A percentile compares a stretch with the other conserved stretches of the same genome.
These are phyloP conservation scores for Microdochium trichocladiopsis DNA, from an alignment of 2,329 filamentous ascomycete genomes.

Conservation along the genomic window DNA sequence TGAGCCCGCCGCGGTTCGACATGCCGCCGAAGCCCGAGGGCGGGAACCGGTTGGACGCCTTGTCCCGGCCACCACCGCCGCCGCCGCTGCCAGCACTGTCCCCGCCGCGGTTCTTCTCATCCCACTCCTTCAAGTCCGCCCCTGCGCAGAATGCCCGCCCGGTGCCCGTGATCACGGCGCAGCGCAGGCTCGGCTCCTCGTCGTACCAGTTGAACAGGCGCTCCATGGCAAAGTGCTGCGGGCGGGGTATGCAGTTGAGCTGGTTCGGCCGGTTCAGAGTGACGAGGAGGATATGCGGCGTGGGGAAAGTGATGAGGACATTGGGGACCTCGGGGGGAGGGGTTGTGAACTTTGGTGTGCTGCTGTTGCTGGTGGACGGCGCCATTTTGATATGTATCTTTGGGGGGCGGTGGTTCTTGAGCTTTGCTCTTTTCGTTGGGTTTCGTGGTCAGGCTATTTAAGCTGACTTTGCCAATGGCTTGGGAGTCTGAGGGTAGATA, in stretches of 20 bases:
- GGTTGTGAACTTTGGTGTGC: conserved; percentile 17
- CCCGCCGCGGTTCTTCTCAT: conserved; percentile 28
- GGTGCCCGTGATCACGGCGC: conserved; percentile 55
- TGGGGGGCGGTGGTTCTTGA: too few species aligned
- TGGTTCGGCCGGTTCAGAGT: conserved; percentile 51
- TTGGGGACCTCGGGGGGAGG: conserved; percentile 33
- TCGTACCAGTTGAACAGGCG: conserved; percentile 55
- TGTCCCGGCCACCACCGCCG: conserved; percentile 4
- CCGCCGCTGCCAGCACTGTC: conserved; percentile 3
- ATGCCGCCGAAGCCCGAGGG: conserved; percentile 57
- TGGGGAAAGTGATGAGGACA: conserved; percentile 38
- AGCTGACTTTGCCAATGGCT: too few species aligned
- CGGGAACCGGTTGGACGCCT: conserved; percentile 20
- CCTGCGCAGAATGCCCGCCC: conserved; percentile 63
- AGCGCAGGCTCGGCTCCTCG: conserved; percentile 49
- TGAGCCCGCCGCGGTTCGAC: conserved; percentile 59
- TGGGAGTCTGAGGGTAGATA: too few species aligned
- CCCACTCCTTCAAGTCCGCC: conserved; percentile 62
- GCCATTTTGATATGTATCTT: conserved; percentile 9
- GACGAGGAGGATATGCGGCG: conserved; percentile 47
- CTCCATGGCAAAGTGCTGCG: conserved; percentile 41
- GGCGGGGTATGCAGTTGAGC: conserved; percentile 49
- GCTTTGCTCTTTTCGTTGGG: too few species aligned
- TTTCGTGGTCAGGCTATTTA: too few species aligned
- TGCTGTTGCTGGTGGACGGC: conserved; percentile 5